Percentiles rank a stretch among this genome's conserved stretches.
phyloP scores from a whole-genome alignment of 306 rosid genomes.

The Elaeagnus macrophylla region DNA sequence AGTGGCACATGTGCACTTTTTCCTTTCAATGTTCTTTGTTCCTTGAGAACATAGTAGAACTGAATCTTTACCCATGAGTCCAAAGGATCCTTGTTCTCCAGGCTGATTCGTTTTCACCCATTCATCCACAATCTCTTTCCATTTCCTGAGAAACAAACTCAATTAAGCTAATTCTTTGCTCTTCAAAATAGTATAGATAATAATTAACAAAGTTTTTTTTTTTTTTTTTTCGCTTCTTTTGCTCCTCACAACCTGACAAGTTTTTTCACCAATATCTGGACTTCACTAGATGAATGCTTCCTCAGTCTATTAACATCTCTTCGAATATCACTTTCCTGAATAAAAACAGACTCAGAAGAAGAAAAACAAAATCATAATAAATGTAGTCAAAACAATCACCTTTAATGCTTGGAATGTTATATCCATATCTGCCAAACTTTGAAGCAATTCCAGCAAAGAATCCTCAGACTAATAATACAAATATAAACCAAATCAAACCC shows the following conservation, averaged over 20 bases:
- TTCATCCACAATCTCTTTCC: conserved; percentile 94
- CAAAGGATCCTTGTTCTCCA: conserved; percentile 43
- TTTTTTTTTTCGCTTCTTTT: neutral
- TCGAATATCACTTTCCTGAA: conserved; percentile 90
- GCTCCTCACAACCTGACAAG: conserved; percentile 65
- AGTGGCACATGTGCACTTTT: neutral
- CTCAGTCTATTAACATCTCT: conserved; percentile 86
- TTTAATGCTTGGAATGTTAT: conserved; percentile 84
- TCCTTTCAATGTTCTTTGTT: neutral
- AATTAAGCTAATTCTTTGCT: neutral
- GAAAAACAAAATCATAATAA: neutral
- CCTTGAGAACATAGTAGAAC: neutral
- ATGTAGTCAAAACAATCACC: conserved; percentile 24
- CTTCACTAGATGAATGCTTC: conserved; percentile 73
- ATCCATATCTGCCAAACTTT: conserved; percentile 89
- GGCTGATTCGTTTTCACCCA: conserved; percentile 80
- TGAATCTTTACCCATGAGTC: conserved; percentile 49
- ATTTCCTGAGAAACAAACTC: conserved; percentile 52
- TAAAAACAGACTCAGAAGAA: conserved; percentile 1
- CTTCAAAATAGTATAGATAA: neutral
- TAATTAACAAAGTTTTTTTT: neutral
- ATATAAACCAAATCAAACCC: conserved; percentile 1
- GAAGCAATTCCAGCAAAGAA: conserved; percentile 64
- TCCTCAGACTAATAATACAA: conserved; percentile 52
- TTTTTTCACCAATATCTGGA: conserved; percentile 84